Base-by-base conservation (phyloP, 2,329 filamentous ascomycete genomes). In the Endothia cerciana region DNA sequence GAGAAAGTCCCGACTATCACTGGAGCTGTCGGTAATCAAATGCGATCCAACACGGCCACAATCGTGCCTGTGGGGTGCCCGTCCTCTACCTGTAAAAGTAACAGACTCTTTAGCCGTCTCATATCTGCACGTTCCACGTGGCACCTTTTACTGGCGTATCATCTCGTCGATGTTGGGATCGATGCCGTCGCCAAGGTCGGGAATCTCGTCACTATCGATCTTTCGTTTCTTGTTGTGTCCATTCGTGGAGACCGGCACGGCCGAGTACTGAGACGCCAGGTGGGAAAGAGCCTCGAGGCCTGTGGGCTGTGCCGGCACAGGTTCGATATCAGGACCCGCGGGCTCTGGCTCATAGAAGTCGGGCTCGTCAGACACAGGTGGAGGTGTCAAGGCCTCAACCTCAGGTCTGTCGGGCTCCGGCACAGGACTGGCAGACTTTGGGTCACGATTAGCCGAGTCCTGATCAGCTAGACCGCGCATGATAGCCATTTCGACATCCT, bases 401-500 rank as follows among this genome's bases (percentile, higher is more conserved):
- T 94, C 88, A 1, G 94, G 94, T 41, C 92, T 88, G 68, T 89
- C 87, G 15, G 87, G 87, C 69, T 92, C 91, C 33, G 83, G 77
- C 17, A 77, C 77, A 3, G 81, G 80, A 68, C 78, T 83, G 45
- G 77, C 78, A n/a, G 77, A 77, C 43, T 82, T 74, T 59, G 81
- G 77, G 2, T 82, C 80, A 3, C 82, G 79, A 11, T 86, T 81
- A 10, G 78, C 77, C 57, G 81, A 78, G 25, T 81, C 79, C 65
- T 86, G 83, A 62, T 81, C 81, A 10, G 88, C 87, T 28, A 97
- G 84, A 10, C 92, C 92, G 61, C 91, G 88, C 85, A 99, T 93
- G 71, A 99, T 98, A 59, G 88, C 90, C 70, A 94, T 88, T 77
- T 99, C 95, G 8, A 99, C 93, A 58, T 95, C 91, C 62, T 89